Base-by-base conservation (phyloP, 345 rosid species). In the Arabidopsis suecica region DNA sequence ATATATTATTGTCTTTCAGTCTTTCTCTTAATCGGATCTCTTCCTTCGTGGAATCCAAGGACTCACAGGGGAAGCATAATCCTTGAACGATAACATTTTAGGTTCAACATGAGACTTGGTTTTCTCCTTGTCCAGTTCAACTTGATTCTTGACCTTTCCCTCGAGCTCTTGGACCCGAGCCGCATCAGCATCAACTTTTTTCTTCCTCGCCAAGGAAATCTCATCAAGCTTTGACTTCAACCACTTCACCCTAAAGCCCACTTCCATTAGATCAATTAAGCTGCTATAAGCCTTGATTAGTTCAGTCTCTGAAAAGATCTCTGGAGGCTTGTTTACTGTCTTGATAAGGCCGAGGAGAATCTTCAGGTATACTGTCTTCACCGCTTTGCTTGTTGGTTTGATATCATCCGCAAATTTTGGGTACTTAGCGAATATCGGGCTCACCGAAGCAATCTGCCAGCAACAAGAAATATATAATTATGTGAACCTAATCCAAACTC, bases 391-490 rank as follows among this genome's bases (percentile, higher is more conserved):
- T 58, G 23, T 11, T 45, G 65, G 50, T 69, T n/a, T 56, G 42
- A 69, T 30, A 69, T 42, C 63, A 11, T 30, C 64, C n/a, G 74
- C 74, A 58, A 45, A 30, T n/a, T 70, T 51, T 58, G 66, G 74
- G 33, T 70, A 22, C 23, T 58, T 42, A 34, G 18, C 36, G 16
- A 70, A 45, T 13, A 58, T 58, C 5, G 2, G 40, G 47, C 37
- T 22, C 42, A 58, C 66, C n/a, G 23, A 47, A 20, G 4, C 4
- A 58, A 9, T 18, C 74, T 70, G 57, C 45, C 56, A 58, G 33
- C 50, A 22, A 47, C 48, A 23, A 70, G 5, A 58, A 5, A 13
- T 13, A 33, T 57, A 13, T 58, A 32, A 32, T 57, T 7, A 42
- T 32, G 23, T 61, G 33, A 69, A 32, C 57, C 50, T 58, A 41